phyloP scores from a whole-genome alignment of 441 rosid genomes.

The Pelargonium fulgidum region DNA sequence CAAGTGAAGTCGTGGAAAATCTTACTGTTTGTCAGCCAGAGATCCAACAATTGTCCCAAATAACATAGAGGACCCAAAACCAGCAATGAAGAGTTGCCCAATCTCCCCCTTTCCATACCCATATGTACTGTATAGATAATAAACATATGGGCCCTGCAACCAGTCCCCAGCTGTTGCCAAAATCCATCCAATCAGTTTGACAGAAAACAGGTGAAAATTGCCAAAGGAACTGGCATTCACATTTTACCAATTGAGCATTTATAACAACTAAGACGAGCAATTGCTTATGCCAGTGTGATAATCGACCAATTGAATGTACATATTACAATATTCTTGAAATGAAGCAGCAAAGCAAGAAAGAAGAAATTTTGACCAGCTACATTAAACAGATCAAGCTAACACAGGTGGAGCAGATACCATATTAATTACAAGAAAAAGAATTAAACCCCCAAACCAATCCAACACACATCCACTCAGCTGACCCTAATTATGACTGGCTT shows the following conservation, averaged over 20 bases:
- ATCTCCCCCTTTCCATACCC: constrained; percentile 87
- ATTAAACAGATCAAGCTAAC: not conserved
- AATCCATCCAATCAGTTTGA: not conserved
- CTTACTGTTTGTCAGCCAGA: constrained; percentile 94
- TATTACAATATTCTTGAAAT: too few relatives aligned
- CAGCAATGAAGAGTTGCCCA: constrained; percentile 96
- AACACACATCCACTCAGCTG: not conserved
- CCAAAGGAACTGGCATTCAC: not conserved
- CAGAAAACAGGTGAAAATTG: not conserved
- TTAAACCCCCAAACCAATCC: not conserved
- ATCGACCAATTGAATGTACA: too few relatives aligned
- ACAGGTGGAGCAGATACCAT: not conserved
- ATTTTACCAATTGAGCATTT: not conserved
- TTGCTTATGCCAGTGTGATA: too few relatives aligned
- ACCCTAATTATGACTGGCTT: too few relatives aligned
- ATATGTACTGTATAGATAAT: constrained; percentile 73
- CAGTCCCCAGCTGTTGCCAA: constrained; percentile 85
- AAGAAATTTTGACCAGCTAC: not conserved
- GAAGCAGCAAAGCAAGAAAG: not conserved
- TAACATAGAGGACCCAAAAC: constrained; percentile 97
- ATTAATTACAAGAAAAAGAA: not conserved
- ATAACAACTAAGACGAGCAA: not conserved
- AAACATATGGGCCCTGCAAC: constrained; percentile 98
- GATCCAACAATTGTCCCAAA: constrained; percentile 97
- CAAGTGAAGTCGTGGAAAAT: constrained; percentile 15